Percentiles rank a stretch among this genome's conserved stretches.
phyloP scores from a whole-genome alignment of 2,329 filamentous ascomycete species.

The Phaeophleospora eucalypticola region DNA sequence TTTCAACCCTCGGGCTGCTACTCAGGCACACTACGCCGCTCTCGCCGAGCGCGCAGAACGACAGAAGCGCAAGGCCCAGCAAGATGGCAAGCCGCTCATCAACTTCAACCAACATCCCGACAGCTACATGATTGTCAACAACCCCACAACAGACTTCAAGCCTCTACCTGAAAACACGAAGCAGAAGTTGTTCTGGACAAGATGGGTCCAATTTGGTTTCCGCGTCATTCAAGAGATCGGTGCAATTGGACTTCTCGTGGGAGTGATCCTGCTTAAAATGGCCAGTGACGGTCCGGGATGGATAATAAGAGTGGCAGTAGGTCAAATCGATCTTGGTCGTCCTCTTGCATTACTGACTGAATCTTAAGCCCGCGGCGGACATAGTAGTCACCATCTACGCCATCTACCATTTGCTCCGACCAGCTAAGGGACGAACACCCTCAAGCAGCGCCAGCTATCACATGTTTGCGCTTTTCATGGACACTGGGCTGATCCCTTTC shows the following conservation, averaged over 20 bases:
- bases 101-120: constrained; percentile 86
- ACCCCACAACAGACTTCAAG: constrained; percentile 57
- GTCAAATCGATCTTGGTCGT: constrained; percentile 60
- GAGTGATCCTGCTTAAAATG: constrained; percentile 72
- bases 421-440: constrained; percentile 66
- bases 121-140: constrained; percentile 61
- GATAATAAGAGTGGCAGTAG: constrained; percentile 30
- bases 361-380: constrained; percentile 69
- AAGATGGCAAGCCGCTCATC: constrained; percentile 71
- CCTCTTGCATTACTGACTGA: background rate
- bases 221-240: constrained; percentile 64
- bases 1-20: constrained; percentile 87
- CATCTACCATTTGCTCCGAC: constrained; percentile 72
- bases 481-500: constrained; percentile 62
- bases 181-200: constrained; percentile 63
- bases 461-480: constrained; percentile 72
- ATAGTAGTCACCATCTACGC: constrained; percentile 68
- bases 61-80: constrained; percentile 56
- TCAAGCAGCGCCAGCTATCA: constrained; percentile 85
- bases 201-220: constrained; percentile 65
- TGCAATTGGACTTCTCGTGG: constrained; percentile 66
- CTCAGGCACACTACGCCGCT: constrained; percentile 67
- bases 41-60: constrained; percentile 46
- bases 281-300: constrained; percentile 19
- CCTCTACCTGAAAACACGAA: constrained; percentile 69